Evolutionary conservation across 208 protist species (phyloP).

Genomic region (Acanthamoeba rhysodes): DNA sequence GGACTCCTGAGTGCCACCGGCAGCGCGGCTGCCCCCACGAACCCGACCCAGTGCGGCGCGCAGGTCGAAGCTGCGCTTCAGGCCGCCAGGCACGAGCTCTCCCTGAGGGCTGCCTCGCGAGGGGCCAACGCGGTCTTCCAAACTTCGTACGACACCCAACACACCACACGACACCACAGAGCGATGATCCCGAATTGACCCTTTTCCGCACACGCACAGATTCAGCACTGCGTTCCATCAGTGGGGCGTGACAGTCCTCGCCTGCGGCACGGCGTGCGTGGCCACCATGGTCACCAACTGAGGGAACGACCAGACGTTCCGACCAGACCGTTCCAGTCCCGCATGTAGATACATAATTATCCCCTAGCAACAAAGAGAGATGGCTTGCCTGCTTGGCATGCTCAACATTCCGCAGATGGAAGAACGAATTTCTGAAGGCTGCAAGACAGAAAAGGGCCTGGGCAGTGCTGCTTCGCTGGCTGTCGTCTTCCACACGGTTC

Average conservation of each 20-base stretch:
- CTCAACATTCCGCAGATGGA: background rate
- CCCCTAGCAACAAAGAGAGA: no score
- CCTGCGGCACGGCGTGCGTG: conserved; percentile 24
- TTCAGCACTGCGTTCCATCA: conserved; percentile 47
- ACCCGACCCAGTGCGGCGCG: conserved; percentile 3
- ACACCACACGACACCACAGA: no score
- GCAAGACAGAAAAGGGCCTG: no score
- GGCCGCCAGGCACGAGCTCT: conserved; percentile 36
- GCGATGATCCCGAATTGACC: no score
- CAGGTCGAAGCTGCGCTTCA: conserved; percentile 49
- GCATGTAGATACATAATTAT: background rate
- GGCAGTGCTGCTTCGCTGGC: no score
- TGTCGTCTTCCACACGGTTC: no score
- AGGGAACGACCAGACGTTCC: background rate
- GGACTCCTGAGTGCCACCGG: conserved; percentile 48
- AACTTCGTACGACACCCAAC: conserved; percentile 6
- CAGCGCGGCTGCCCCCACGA: background rate
- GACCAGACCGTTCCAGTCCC: no score
- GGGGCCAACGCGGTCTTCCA: conserved; percentile 55
- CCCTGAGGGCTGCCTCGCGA: background rate
- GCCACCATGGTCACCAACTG: conserved; percentile 47
- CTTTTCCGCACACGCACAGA: background rate
- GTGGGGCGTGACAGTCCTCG: conserved; percentile 42
- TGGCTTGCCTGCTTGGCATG: background rate
- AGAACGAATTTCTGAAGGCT: background rate